Percentiles rank a stretch among this genome's conserved stretches.
phyloP scores from a whole-genome alignment of 495 filamentous ascomycete genomes.

The Trichocladium uniseriatum region DNA sequence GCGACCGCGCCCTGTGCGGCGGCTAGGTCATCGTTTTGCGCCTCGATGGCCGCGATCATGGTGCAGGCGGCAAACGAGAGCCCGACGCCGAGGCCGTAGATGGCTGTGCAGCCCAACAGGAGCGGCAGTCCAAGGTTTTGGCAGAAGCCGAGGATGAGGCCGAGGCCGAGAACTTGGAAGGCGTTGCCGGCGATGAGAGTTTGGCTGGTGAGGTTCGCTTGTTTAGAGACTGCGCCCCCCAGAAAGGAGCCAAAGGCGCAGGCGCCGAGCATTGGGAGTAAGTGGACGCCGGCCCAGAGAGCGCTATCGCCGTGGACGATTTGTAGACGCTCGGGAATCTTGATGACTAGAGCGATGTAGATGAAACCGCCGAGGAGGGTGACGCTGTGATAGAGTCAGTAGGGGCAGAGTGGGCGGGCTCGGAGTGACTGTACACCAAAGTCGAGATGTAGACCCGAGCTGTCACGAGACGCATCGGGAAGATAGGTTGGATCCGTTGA shows the following conservation, averaged over 20 bases:
- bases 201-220: constrained; percentile 40
- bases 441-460: constrained; percentile 31
- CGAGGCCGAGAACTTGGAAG: constrained; percentile 44
- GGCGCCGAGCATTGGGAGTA: constrained; percentile 47
- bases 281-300: constrained; percentile 45
- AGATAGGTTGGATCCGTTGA: constrained; percentile 32
- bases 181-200: constrained; percentile 40
- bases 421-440: constrained; percentile 31
- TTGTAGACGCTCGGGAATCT: constrained; percentile 53
- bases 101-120: constrained; percentile 44
- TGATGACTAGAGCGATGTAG: constrained; percentile 47
- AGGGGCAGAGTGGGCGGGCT: constrained; percentile 24
- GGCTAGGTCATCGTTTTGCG: constrained; percentile 38
- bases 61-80: constrained; percentile 42
- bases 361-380: constrained; percentile 48
- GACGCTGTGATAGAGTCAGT: constrained; percentile 22
- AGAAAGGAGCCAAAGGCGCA: constrained; percentile 45
- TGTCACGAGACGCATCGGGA: constrained; percentile 30
- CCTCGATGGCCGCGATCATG: constrained; percentile 42
- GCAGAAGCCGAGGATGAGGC: constrained; percentile 32
- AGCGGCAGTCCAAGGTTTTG: constrained; percentile 20
- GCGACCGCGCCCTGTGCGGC: constrained; percentile 47
- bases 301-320: constrained; percentile 43
- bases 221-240: constrained; percentile 37
- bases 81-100: constrained; percentile 48